phyloP scores from a whole-genome alignment of 2,329 filamentous ascomycete genomes.

The Nigrospora osmanthi region DNA sequence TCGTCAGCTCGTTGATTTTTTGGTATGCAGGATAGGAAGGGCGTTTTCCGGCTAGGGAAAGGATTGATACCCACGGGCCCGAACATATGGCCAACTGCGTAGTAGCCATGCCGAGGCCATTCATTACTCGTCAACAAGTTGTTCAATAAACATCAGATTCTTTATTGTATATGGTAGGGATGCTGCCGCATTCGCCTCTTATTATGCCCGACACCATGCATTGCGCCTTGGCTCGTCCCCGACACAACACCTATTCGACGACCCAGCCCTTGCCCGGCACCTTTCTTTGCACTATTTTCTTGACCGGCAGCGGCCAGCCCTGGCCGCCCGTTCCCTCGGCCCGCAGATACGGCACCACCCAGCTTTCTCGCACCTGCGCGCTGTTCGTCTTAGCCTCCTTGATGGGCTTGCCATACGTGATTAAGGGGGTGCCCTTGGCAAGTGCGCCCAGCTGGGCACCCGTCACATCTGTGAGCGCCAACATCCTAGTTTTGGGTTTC shows the following conservation, averaged over 20 bases:
- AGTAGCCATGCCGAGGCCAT: too few relatives aligned
- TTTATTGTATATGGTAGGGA: too few relatives aligned
- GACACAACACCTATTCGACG: conserved; percentile 36
- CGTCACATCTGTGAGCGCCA: conserved; percentile 73
- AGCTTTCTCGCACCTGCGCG: conserved; percentile 59
- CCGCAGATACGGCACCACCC: conserved; percentile 71
- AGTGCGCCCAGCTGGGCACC: conserved; percentile 69
- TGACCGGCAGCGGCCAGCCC: conserved; percentile 81
- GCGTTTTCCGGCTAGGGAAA: too few relatives aligned
- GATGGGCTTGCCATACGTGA: conserved; percentile 84
- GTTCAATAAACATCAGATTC: too few relatives aligned
- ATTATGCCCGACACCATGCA: too few relatives aligned
- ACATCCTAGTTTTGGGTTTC: conserved; percentile 72
- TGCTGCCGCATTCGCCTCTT: too few relatives aligned
- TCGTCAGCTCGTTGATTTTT: too few relatives aligned
- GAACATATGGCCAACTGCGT: too few relatives aligned
- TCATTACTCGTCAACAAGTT: too few relatives aligned
- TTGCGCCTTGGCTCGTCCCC: too few relatives aligned
- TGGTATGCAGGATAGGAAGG: too few relatives aligned
- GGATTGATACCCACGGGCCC: too few relatives aligned
- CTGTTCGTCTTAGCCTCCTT: conserved; percentile 60
- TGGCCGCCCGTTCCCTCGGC: conserved; percentile 58
- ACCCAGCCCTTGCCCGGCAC: conserved; percentile 68
- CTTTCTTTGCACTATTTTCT: conserved; percentile 75
- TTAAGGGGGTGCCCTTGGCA: conserved; percentile 75